phyloP scores from a whole-genome alignment of 495 filamentous ascomycete species.

The Bryoglossum gracile region DNA sequence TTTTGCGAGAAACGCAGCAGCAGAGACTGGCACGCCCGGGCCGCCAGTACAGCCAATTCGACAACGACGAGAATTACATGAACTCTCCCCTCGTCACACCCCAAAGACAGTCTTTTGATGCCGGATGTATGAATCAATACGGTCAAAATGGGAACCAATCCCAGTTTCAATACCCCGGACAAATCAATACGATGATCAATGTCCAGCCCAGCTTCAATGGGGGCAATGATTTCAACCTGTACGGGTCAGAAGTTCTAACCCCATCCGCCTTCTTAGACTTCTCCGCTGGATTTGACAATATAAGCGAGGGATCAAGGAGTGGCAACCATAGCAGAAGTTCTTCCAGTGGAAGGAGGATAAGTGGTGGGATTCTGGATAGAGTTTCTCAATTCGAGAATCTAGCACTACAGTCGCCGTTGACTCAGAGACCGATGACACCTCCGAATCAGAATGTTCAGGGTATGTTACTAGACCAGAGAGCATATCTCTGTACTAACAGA shows the following conservation, averaged over 20 bases:
- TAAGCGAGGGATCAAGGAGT: conserved; percentile 2
- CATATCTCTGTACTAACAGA: conserved; percentile 9
- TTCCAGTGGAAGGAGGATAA: conserved; percentile 36
- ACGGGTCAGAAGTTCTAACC: conserved; percentile 15
- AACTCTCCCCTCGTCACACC: conserved; percentile 42
- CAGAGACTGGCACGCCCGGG: conserved; percentile 56
- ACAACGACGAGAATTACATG: conserved; percentile 34
- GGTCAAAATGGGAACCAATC: conserved; percentile 3
- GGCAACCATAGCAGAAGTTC: conserved; percentile 27
- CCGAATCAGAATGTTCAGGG: conserved; percentile 45
- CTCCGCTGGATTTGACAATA: conserved; percentile 16
- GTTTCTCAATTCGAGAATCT: conserved; percentile 44
- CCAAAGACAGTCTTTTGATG: conserved; percentile 36
- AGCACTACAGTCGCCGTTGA: conserved; percentile 24
- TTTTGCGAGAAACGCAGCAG: conserved; percentile 34
- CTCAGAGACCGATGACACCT: conserved; percentile 51
- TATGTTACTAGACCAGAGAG: too few species aligned
- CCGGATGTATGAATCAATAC: conserved; percentile 35
- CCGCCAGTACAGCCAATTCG: conserved; percentile 25
- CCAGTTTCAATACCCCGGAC: conserved; percentile 26
- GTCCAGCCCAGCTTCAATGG: conserved; percentile 33
- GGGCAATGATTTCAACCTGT: conserved; percentile 23
- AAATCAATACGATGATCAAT: conserved; percentile 36
- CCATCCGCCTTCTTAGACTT: conserved; percentile 25
- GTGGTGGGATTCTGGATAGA: conserved; percentile 46